A percentile compares a stretch with the other conserved stretches of the same genome.
Evolutionary conservation across 176 grass and related monocot species (phyloP).

Genomic region (Musa troglodytarum): DNA sequence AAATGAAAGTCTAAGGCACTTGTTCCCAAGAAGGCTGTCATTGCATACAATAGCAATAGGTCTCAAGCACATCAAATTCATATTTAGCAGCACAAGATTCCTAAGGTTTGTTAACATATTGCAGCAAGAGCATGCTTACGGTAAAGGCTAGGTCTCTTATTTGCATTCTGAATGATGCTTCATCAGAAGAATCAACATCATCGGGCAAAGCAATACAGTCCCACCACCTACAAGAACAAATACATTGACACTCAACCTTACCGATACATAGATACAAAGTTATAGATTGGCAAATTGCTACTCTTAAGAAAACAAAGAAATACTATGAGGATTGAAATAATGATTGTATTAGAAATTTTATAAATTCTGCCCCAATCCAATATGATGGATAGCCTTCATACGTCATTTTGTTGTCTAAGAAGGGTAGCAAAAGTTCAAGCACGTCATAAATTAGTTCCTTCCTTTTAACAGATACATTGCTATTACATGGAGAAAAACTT

Average conservation of each 20-base stretch:
- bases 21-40: too few relatives aligned
- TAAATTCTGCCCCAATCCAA: not conserved
- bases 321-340: not conserved
- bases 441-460: not conserved
- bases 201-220: constrained; percentile 90
- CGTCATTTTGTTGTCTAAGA: not conserved
- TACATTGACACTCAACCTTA: not conserved
- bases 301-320: not conserved
- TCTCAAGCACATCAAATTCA: not conserved
- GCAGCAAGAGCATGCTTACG: constrained; percentile 29
- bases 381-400: not conserved
- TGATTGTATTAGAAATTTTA: not conserved
- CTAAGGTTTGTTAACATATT: not conserved
- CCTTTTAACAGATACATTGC: not conserved
- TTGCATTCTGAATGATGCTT: constrained; percentile 71
- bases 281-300: not conserved
- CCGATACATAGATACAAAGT: not conserved
- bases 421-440: not conserved
- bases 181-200: constrained; percentile 56
- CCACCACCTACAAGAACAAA: constrained; percentile 75
- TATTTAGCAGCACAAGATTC: not conserved
- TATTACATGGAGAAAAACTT: not conserved
- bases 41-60: not conserved
- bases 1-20: not conserved
- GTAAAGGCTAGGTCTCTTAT: constrained; percentile 71